phyloP scores from a whole-genome alignment of 1,284 basidiomycete species.

The Puccinia horiana region DNA sequence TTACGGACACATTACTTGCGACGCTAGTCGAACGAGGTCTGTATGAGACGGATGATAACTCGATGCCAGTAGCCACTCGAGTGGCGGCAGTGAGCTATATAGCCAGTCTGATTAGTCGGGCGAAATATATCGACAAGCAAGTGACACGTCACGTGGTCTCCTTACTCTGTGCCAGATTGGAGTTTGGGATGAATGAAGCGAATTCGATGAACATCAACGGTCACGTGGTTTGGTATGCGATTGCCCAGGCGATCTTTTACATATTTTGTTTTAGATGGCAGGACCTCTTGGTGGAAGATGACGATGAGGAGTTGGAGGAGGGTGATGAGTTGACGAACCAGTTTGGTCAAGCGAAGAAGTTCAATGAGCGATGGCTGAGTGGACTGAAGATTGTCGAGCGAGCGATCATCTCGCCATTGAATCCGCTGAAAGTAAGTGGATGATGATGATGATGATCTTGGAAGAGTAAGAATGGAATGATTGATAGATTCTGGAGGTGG shows the following conservation, averaged over 20 bases:
- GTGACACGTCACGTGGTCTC: slow-evolving; percentile 75
- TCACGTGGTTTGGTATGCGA: slow-evolving; percentile 80
- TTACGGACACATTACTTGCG: slow-evolving; percentile 89
- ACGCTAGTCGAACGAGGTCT: slow-evolving; percentile 85
- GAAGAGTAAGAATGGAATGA: no score
- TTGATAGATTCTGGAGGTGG: no score
- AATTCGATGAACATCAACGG: slow-evolving; percentile 52
- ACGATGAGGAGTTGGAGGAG: slow-evolving; percentile 61
- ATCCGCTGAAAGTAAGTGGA: slow-evolving; percentile 92
- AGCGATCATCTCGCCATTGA: slow-evolving; percentile 77
- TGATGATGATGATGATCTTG: no score
- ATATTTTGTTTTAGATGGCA: slow-evolving; percentile 99
- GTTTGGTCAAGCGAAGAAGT: slow-evolving; percentile 49
- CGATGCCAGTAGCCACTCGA: slow-evolving; percentile 71
- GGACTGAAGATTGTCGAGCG: slow-evolving; percentile 78
- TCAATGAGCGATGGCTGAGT: slow-evolving; percentile 69
- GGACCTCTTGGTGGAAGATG: slow-evolving; percentile 68
- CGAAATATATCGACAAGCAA: slow-evolving; percentile 77
- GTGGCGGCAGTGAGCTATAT: slow-evolving; percentile 89
- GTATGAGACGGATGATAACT: slow-evolving; percentile 62
- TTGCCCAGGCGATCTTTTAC: slow-evolving; percentile 87
- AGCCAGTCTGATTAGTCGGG: slow-evolving; percentile 87
- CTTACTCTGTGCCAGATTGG: slow-evolving; percentile 81
- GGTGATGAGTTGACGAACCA: slow-evolving; percentile 54
- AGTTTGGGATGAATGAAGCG: slow-evolving; percentile 68